These are phyloP conservation scores for Amaranthus cruentus DNA, from an alignment of 148 eudicot species.

Conservation along the genomic window DNA sequence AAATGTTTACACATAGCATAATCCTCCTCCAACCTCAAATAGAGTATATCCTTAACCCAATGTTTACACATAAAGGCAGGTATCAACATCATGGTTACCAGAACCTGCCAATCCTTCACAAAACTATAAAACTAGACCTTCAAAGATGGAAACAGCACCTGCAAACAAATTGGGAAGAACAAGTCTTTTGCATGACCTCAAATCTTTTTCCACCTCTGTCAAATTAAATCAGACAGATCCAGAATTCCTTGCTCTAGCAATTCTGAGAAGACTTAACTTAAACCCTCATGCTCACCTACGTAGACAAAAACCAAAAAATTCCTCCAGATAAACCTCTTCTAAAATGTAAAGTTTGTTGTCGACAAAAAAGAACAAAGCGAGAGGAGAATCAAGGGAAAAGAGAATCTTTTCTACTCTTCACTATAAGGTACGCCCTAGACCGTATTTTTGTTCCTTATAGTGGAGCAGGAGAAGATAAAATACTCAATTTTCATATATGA, in stretches of 20 bases:
- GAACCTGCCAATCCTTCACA: conserved; percentile 17
- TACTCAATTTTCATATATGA: neutral
- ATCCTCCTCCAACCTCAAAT: conserved; percentile 15
- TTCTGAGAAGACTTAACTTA: conserved; percentile 21
- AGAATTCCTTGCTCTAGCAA: conserved; percentile 11
- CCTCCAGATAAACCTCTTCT: conserved; percentile 20
- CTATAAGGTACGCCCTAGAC: conserved; percentile 24
- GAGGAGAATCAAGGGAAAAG: conserved; percentile 6
- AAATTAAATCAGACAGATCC: conserved; percentile 14
- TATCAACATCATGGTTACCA: conserved; percentile 13
- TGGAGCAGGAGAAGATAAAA: conserved; percentile 21
- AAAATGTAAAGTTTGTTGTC: conserved; percentile 8
- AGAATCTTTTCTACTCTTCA: conserved; percentile 21
- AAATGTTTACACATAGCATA: conserved; percentile 30
- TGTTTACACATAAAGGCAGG: conserved; percentile 15
- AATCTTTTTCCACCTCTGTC: conserved; percentile 19
- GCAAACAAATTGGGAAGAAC: conserved; percentile 7
- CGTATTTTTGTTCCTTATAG: conserved; percentile 25
- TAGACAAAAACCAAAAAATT: conserved; percentile 23
- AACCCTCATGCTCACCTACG: conserved; percentile 25
- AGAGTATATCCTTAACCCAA: conserved; percentile 9
- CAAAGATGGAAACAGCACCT: conserved; percentile 18
- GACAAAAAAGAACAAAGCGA: neutral
- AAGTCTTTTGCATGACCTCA: conserved; percentile 1
- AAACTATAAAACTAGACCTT: conserved; percentile 14